Evolutionary conservation across 1,284 basidiomycete species (phyloP), one percentile per base, ranked within the genome.

Genomic region (Ustilago cynodontis): DNA sequence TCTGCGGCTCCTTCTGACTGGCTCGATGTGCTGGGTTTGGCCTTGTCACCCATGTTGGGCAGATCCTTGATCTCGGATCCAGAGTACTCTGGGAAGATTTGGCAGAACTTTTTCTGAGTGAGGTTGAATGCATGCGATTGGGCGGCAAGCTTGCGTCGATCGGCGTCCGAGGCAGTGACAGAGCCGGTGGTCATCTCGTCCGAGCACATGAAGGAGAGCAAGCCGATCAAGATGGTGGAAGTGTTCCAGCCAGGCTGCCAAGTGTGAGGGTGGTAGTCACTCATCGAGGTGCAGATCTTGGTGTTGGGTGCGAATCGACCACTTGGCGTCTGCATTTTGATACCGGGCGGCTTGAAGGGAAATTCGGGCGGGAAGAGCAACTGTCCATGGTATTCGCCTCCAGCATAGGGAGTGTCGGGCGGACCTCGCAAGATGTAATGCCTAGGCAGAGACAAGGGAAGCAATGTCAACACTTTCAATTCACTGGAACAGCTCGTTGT

Each of bases 151-250:
- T 88, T 87, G 59, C 90, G 90, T 86, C 95, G 95, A 83, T 96
- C 92, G 5, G 89, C 88, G 54, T 92, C 91, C n/a, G 91, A 90
- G 0, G 93, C 92, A 18, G 90, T 93, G 50, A 96, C 91, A 1
- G 93, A 94, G 13, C 95, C 95, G 0, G 95, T 95, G 0, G 95
- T 98, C 90, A 97, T 94, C 88, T 98, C 95, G 81, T 98, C 94
- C 2, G 93, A 92, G 60, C 95, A 90, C 95, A 97, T 97, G 88
- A 98, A 98, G 7, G 93, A 95, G 49, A 97, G 88, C 24, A 98
- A 89, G 33, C 95, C 95, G n/a, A 94, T 96, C 75, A 97, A 89
- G 92, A 95, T 95, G 49, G 93, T 95, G 39, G 93, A 92, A 18
- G 94, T 93, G 84, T 93, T 94, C 94, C 94, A 95, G 10, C 93